Conservation (phyloP, 2,329 filamentous ascomycete genomes). For the Colletotrichum sojae region DNA sequence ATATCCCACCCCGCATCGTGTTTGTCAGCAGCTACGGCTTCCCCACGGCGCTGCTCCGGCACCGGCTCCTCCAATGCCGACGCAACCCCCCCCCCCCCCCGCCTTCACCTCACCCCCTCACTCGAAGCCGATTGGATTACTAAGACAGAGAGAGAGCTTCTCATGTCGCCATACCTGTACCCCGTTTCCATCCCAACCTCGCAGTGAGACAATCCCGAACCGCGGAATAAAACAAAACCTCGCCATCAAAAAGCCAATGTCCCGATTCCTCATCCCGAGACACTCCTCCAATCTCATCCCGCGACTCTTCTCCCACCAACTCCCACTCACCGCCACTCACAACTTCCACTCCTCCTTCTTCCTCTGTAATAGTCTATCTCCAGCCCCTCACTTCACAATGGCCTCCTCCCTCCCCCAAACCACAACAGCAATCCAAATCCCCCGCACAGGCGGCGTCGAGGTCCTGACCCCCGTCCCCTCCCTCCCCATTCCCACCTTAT, state of each 20-base stretch:
- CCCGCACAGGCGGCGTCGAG: conserved; percentile 79
- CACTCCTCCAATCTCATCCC: conserved; percentile 8
- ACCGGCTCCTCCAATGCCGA: too few species aligned
- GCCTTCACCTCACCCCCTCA: too few species aligned
- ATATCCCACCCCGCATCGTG: too few species aligned
- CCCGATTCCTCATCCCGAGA: conserved; percentile 1
- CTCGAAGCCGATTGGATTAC: too few species aligned
- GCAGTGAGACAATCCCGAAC: too few species aligned
- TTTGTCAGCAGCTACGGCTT: too few species aligned
- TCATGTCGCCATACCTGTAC: too few species aligned
- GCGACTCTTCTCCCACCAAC: neutral
- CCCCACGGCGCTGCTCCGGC: too few species aligned
- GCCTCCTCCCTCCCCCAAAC: conserved; percentile 24
- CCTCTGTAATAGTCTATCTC: conserved; percentile 7
- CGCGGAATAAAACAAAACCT: too few species aligned
- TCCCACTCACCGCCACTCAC: neutral
- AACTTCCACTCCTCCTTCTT: neutral
- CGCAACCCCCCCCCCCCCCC: too few species aligned
- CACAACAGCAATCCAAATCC: conserved; percentile 79
- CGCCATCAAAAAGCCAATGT: neutral
- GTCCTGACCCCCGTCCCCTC: conserved; percentile 81
- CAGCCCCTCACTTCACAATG: conserved; percentile 35
- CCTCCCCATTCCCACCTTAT: conserved; percentile 77
- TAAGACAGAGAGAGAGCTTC: too few species aligned
- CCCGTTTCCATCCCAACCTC: too few species aligned